Percentiles rank a stretch among this genome's conserved stretches.
Conservation (phyloP, 2,329 filamentous ascomycete species). For the Ophidiomyces ophidiicola region DNA sequence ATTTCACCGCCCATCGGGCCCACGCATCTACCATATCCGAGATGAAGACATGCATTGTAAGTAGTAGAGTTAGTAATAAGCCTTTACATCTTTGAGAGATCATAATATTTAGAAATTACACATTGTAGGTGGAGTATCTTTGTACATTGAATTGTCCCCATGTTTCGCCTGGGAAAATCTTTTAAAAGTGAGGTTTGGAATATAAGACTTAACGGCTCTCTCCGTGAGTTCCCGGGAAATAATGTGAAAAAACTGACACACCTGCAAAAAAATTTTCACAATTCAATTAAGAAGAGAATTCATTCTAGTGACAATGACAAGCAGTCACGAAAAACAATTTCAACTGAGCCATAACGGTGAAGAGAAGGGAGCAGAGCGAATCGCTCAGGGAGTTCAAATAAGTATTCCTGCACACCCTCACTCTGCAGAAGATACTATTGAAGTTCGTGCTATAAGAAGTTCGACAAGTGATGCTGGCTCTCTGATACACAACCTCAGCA, state of each 20-base stretch:
- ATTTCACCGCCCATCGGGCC: no score
- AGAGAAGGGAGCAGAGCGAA: conserved; percentile 8
- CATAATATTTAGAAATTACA: conserved; percentile 9
- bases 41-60: neutral
- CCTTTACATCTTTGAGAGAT: conserved; percentile 7
- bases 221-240: neutral
- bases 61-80: conserved; percentile 6
- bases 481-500: conserved; percentile 62
- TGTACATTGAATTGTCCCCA: neutral
- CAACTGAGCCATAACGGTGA: conserved; percentile 4
- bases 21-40: conserved; percentile 1
- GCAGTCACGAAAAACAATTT: conserved; percentile 4
- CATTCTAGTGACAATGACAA: conserved; percentile 5
- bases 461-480: conserved; percentile 54
- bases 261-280: neutral
- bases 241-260: no score
- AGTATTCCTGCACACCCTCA: conserved; percentile 34
- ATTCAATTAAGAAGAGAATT: neutral
- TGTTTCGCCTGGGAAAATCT: neutral
- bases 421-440: conserved; percentile 44
- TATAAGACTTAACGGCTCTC: conserved; percentile 2
- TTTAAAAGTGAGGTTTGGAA: neutral
- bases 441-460: conserved; percentile 57
- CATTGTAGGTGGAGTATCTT: conserved; percentile 8
- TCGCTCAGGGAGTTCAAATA: conserved; percentile 18